Evolutionary conservation across 2,329 filamentous ascomycete genomes (phyloP).

Genomic region (Alternaria longipes): DNA sequence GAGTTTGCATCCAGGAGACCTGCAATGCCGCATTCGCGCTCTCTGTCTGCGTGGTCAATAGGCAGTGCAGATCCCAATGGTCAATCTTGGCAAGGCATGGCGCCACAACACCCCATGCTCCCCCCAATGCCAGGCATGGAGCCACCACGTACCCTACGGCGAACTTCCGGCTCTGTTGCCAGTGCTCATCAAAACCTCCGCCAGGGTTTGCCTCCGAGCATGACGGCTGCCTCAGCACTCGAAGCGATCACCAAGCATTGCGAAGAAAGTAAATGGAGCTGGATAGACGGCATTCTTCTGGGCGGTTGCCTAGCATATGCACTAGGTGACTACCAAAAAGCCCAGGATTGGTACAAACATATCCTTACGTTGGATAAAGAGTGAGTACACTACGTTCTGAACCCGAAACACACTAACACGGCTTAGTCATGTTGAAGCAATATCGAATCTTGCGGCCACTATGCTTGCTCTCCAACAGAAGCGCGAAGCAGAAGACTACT

Average conservation of each 20-base stretch:
- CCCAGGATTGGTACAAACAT: conserved; percentile 76
- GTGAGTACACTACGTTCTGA: conserved; percentile 46
- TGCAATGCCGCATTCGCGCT: conserved; percentile 38
- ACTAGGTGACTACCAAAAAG: conserved; percentile 81
- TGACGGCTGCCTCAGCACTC: conserved; percentile 49
- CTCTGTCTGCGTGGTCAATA: conserved; percentile 42
- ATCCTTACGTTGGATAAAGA: conserved; percentile 67
- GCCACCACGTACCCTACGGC: conserved; percentile 41
- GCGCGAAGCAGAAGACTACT: conserved; percentile 84
- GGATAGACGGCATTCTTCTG: conserved; percentile 92
- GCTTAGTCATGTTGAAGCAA: conserved; percentile 83
- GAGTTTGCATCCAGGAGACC: conserved; percentile 33
- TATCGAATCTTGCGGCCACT: conserved; percentile 91
- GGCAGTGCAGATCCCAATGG: conserved; percentile 25
- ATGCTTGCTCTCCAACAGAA: conserved; percentile 83
- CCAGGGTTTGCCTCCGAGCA: conserved; percentile 43
- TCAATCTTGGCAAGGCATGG: conserved; percentile 40
- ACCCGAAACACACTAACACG: conserved; percentile 15
- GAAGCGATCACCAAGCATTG: conserved; percentile 50
- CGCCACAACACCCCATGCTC: conserved; percentile 33
- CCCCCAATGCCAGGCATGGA: conserved; percentile 37
- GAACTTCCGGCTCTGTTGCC: conserved; percentile 47
- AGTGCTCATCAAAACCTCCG: conserved; percentile 39
- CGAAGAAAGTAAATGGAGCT: conserved; percentile 60
- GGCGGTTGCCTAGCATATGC: conserved; percentile 93